Conservation (phyloP, 768 basidiomycete genomes). For the Nidularia pulvinata region DNA sequence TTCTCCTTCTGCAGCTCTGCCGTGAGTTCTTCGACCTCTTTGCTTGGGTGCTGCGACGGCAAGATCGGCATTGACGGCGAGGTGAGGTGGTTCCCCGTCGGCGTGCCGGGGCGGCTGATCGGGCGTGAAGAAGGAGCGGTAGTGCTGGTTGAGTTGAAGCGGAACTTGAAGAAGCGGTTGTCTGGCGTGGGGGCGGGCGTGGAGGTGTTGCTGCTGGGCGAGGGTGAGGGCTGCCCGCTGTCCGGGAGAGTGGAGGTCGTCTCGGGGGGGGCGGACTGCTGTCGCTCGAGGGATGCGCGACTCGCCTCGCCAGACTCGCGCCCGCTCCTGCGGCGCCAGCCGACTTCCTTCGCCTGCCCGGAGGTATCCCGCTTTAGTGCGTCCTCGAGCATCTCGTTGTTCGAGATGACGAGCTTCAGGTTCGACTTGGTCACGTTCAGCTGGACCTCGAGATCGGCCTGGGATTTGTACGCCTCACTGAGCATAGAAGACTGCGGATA, state of each 20-base stretch:
- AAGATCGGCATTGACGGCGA: constrained; percentile 40
- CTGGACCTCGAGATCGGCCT: constrained; percentile 81
- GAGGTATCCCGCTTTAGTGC: constrained; percentile 63
- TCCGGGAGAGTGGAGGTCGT: constrained; percentile 8
- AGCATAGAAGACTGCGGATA: constrained; percentile 54
- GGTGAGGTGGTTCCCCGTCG: constrained; percentile 23
- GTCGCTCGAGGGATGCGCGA: constrained; percentile 19
- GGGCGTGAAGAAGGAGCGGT: constrained; percentile 15
- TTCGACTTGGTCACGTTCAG: constrained; percentile 89
- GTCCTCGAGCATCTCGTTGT: constrained; percentile 97
- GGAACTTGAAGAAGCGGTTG: constrained; percentile 72
- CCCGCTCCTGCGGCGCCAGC: constrained; percentile 68
- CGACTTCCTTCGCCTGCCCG: constrained; percentile 60
- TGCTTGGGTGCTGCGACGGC: constrained; percentile 17
- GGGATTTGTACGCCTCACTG: constrained; percentile 67
- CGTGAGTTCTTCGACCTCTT: constrained; percentile 46
- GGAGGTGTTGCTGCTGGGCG: constrained; percentile 23
- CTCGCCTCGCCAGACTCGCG: constrained; percentile 19
- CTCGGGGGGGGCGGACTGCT: constrained; percentile 13
- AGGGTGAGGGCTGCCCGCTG: constrained; percentile 15
- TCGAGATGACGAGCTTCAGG: constrained; percentile 84
- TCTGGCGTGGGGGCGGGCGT: constrained; percentile 34
- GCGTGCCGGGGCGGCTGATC: constrained; percentile 26
- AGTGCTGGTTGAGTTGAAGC: constrained; percentile 45
- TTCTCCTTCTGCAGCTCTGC: constrained; percentile 57